Evolutionary conservation across 345 rosid genomes (phyloP).

Genomic region (Schrenkiella parvula): DNA sequence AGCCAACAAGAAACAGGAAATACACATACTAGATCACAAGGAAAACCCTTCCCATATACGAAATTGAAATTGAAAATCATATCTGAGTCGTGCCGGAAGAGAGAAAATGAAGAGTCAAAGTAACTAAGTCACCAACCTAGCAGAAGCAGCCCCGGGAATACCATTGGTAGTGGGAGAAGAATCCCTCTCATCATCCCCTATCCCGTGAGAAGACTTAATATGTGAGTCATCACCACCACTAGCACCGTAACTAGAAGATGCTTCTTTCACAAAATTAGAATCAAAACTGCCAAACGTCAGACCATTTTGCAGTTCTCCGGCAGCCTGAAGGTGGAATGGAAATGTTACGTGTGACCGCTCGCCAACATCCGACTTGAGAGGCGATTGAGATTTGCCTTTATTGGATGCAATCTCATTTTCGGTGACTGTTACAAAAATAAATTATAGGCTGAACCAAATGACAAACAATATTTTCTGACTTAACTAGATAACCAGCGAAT

Average conservation of each 20-base stretch:
- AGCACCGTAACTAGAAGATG: conserved; percentile 23
- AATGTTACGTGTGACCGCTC: conserved; percentile 67
- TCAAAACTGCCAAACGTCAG: conserved; percentile 88
- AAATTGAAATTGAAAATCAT: conserved; percentile 6
- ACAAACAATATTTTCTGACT: background rate
- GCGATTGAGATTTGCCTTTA: conserved; percentile 35
- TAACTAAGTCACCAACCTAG: conserved; percentile 50
- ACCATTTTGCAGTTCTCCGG: conserved; percentile 64
- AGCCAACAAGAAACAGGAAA: background rate
- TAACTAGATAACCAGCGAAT: background rate
- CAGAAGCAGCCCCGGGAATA: conserved; percentile 5
- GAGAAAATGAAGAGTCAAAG: background rate
- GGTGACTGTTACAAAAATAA: conserved; percentile 7
- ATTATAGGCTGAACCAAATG: conserved; percentile 10
- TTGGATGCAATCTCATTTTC: conserved; percentile 16
- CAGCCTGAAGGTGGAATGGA: conserved; percentile 69
- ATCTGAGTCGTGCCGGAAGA: background rate
- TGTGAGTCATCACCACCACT: conserved; percentile 37
- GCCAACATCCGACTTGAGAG: conserved; percentile 32
- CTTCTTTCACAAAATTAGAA: conserved; percentile 35
- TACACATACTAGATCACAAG: conserved; percentile 3
- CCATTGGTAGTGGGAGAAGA: conserved; percentile 32
- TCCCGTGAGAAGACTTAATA: conserved; percentile 38
- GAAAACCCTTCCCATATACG: background rate
- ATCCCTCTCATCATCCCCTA: conserved; percentile 39